These are phyloP conservation scores for Kodamaea sp. DNA, from an alignment of 1,139 yeast genomes.

Conservation along the genomic window DNA sequence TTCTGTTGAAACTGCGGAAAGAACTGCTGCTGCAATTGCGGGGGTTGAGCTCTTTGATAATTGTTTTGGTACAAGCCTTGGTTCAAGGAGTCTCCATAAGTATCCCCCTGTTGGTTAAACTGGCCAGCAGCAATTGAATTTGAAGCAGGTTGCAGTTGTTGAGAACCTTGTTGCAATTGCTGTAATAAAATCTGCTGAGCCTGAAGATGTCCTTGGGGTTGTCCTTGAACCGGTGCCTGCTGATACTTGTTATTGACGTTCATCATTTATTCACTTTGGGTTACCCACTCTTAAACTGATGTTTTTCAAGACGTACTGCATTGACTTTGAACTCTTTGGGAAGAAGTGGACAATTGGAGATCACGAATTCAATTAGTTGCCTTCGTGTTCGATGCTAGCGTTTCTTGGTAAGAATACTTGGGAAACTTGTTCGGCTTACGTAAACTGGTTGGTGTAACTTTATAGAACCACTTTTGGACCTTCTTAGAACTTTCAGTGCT, in stretches of 20 bases:
- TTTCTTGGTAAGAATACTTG: too few species aligned
- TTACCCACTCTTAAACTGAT: conserved; percentile 6
- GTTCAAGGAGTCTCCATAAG: conserved; percentile 28
- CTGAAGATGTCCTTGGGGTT: conserved; percentile 30
- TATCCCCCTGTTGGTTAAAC: conserved; percentile 27
- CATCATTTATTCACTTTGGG: conserved; percentile 16
- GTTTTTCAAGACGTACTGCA: too few species aligned
- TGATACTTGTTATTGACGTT: conserved; percentile 36
- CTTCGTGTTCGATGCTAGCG: too few species aligned
- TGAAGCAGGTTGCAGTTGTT: conserved; percentile 16
- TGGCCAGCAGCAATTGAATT: conserved; percentile 18
- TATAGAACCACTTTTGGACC: too few species aligned
- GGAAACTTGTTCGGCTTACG: too few species aligned
- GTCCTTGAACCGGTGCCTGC: conserved; percentile 33
- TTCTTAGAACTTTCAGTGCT: too few species aligned
- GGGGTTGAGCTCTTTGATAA: conserved; percentile 31
- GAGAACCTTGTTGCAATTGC: conserved; percentile 44
- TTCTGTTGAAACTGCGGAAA: conserved; percentile 31
- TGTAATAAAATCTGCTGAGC: conserved; percentile 49
- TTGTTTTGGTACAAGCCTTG: conserved; percentile 31
- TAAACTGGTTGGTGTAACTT: too few species aligned
- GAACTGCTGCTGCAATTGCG: conserved; percentile 25
- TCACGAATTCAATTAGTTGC: too few species aligned
- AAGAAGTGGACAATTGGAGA: too few species aligned
- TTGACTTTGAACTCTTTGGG: too few species aligned